phyloP scores from a whole-genome alignment of 2,329 filamentous ascomycete genomes.

The Epichloe scottii region DNA sequence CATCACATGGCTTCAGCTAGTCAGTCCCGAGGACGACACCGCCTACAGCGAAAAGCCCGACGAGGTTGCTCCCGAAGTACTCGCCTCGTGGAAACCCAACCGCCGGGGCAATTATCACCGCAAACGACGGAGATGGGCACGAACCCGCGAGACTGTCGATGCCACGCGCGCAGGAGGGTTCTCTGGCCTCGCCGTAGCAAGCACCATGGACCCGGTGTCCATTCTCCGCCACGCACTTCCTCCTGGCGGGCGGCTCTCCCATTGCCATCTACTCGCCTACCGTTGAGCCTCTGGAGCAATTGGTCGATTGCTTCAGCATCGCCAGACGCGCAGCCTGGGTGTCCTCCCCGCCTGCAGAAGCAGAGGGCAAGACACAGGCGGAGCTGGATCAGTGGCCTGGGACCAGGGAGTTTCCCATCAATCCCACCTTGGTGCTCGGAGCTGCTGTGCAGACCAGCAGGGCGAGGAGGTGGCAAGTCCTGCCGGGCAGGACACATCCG shows the following conservation, averaged over 20 bases:
- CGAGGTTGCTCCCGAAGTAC: slow-evolving; percentile 41
- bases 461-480: slow-evolving; percentile 73
- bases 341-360: slow-evolving; percentile 34
- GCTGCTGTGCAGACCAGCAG: slow-evolving; percentile 70
- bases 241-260: slow-evolving; percentile 71
- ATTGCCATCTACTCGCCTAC: slow-evolving; percentile 76
- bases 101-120: slow-evolving; percentile 78
- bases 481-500: slow-evolving; percentile 85
- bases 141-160: slow-evolving; percentile 60
- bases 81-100: slow-evolving; percentile 65
- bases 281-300: slow-evolving; percentile 62
- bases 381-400: slow-evolving; percentile 45
- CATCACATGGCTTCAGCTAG: slow-evolving; percentile 83
- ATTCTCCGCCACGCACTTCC: slow-evolving; percentile 64
- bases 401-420: slow-evolving; percentile 70
- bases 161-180: slow-evolving; percentile 64
- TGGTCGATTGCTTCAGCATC: slow-evolving; percentile 78
- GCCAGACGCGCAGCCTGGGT: slow-evolving; percentile 67
- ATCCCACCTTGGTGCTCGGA: slow-evolving; percentile 72
- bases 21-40: slow-evolving; percentile 62
- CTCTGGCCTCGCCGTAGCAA: slow-evolving; percentile 71
- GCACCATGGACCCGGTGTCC: slow-evolving; percentile 65
- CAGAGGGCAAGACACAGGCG: slow-evolving; percentile 29
- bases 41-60: slow-evolving; percentile 58
- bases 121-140: slow-evolving; percentile 74